Conservation (phyloP, 2,329 filamentous ascomycete genomes). For the Colletotrichum acutatum region DNA sequence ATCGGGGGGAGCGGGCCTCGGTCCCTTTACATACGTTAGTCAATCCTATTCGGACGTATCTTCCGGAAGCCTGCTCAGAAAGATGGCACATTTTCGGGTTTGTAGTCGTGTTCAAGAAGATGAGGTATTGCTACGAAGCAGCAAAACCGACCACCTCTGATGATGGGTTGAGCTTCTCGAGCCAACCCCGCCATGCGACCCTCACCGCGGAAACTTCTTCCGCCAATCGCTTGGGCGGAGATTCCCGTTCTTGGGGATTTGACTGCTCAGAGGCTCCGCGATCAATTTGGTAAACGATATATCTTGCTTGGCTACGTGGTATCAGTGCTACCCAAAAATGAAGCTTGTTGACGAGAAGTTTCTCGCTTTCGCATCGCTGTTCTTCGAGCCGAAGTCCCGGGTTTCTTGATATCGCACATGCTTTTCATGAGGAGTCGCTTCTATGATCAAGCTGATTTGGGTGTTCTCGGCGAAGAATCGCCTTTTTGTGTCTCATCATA, state of each 20-base stretch:
- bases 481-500: too few relatives aligned
- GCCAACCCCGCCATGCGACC: neutral
- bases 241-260: conserved; percentile 6
- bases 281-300: neutral
- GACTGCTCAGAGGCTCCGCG: conserved; percentile 1
- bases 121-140: neutral
- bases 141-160: neutral
- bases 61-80: neutral
- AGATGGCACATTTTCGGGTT: neutral
- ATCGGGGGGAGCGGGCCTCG: neutral
- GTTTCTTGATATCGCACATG: neutral
- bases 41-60: neutral
- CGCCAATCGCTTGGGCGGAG: conserved; percentile 10
- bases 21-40: too few relatives aligned
- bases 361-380: too few relatives aligned
- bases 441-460: too few relatives aligned
- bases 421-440: neutral
- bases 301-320: neutral
- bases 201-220: conserved; percentile 9
- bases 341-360: neutral
- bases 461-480: too few relatives aligned
- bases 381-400: neutral
- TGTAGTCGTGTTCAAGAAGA: too few relatives aligned
- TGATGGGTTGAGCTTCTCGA: neutral
- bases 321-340: neutral